Percentiles rank a stretch among this genome's conserved stretches.
Conservation (phyloP, 2,329 filamentous ascomycete genomes). For the Colletotrichum abscissum region DNA sequence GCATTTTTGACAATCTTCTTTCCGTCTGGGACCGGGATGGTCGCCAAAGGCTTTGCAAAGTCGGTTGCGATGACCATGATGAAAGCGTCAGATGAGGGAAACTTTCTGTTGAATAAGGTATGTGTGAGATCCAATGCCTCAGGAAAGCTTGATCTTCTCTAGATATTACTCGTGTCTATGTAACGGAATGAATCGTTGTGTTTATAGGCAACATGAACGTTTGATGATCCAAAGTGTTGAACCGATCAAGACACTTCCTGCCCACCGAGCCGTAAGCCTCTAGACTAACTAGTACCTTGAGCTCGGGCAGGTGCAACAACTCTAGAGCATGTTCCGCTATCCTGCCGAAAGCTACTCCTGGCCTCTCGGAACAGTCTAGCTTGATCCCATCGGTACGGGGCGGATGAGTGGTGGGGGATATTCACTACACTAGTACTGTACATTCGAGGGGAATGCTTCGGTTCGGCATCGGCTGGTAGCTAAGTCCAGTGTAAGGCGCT, state of each 20-base stretch:
- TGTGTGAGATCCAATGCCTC: not conserved
- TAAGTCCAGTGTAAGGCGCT: not conserved
- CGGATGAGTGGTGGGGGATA: constrained; percentile 5
- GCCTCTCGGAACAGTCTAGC: not conserved
- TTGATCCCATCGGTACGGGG: not conserved
- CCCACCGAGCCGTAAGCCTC: not conserved
- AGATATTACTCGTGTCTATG: not conserved
- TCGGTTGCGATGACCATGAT: constrained; percentile 17
- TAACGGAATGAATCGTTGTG: not conserved
- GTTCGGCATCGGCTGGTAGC: not conserved
- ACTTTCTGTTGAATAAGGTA: not conserved
- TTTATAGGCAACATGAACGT: not conserved
- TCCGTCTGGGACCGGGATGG: constrained; percentile 1
- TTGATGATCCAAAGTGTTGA: not conserved
- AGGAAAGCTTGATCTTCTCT: not conserved
- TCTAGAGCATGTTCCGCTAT: too few species aligned
- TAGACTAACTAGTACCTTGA: not conserved
- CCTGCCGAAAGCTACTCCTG: too few species aligned
- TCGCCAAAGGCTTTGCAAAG: not conserved
- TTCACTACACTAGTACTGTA: not conserved
- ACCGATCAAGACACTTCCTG: not conserved
- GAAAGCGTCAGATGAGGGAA: not conserved
- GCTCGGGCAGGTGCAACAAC: not conserved
- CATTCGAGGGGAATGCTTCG: not conserved
- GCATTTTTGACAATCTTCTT: not conserved